A percentile compares a stretch with the other conserved stretches of the same genome.
Conservation (phyloP, 108 stramenopile species). For the Nitzschia sp. region DNA sequence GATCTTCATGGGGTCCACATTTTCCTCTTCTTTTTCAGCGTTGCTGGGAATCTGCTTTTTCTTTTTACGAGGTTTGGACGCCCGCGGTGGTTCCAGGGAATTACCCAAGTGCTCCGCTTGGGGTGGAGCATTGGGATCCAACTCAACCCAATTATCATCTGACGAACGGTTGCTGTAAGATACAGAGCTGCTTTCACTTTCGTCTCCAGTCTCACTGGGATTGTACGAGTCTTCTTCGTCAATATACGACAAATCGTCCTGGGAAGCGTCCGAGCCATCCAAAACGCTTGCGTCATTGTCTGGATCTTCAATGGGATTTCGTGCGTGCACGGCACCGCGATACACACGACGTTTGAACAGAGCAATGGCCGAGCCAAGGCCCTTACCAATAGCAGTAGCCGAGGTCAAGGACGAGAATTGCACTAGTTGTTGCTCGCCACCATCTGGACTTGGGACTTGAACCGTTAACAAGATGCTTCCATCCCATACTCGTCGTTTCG, state of each 20-base stretch:
- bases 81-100: background rate
- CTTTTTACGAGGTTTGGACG: background rate
- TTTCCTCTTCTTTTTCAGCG: background rate
- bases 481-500: background rate
- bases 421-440: conserved; percentile 50
- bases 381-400: conserved; percentile 65
- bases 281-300: conserved; percentile 4
- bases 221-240: background rate
- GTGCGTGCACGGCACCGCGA: conserved; percentile 45
- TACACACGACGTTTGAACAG: conserved; percentile 70
- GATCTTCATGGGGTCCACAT: background rate
- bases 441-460: conserved; percentile 63
- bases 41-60: background rate
- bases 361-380: conserved; percentile 54
- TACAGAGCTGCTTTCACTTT: background rate
- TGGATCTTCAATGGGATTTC: conserved; percentile 2
- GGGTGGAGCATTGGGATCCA: background rate
- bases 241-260: background rate
- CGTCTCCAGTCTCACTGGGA: background rate
- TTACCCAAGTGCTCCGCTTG: background rate
- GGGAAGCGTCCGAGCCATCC: background rate
- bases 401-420: conserved; percentile 61
- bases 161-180: too few relatives aligned
- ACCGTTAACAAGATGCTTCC: conserved; percentile 47
- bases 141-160: background rate